A percentile compares a stretch with the other conserved stretches of the same genome.
Evolutionary conservation across 129 eudicot genomes (phyloP).

Genomic region (Chrysanthemum seticuspe): DNA sequence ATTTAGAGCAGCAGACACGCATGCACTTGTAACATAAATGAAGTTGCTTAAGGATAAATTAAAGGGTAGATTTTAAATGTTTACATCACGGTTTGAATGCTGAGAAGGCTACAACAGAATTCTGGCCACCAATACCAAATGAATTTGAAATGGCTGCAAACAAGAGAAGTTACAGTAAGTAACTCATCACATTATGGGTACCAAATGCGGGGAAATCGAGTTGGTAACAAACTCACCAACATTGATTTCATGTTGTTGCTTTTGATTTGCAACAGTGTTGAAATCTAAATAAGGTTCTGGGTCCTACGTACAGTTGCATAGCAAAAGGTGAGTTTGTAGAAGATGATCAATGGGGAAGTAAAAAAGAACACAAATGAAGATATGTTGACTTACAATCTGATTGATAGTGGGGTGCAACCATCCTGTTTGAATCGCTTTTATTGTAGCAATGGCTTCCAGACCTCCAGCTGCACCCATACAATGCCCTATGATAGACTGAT

Average conservation of each 20-base stretch:
- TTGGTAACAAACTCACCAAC: background rate
- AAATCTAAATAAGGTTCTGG: background rate
- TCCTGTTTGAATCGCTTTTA: constrained; percentile 81
- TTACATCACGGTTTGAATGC: background rate
- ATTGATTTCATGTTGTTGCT: background rate
- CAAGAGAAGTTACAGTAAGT: background rate
- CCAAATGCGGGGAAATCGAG: background rate
- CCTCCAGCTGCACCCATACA: constrained; percentile 43
- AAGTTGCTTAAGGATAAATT: background rate
- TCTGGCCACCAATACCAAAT: constrained; percentile 6
- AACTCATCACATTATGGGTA: background rate
- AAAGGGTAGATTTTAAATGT: background rate
- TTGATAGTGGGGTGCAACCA: constrained; percentile 87
- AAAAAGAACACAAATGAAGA: too few relatives aligned
- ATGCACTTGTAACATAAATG: background rate
- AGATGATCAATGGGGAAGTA: background rate
- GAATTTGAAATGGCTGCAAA: background rate
- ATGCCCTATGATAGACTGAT: constrained; percentile 2
- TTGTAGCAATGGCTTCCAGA: constrained; percentile 78
- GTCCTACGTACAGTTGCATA: background rate
- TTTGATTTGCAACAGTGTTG: background rate
- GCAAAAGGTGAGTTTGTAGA: too few relatives aligned
- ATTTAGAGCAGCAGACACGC: too few relatives aligned
- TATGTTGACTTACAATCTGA: constrained; percentile 46
- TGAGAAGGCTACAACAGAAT: background rate